Conservation (phyloP, 2,329 filamentous ascomycete genomes). For the Trichoderma gracile region DNA sequence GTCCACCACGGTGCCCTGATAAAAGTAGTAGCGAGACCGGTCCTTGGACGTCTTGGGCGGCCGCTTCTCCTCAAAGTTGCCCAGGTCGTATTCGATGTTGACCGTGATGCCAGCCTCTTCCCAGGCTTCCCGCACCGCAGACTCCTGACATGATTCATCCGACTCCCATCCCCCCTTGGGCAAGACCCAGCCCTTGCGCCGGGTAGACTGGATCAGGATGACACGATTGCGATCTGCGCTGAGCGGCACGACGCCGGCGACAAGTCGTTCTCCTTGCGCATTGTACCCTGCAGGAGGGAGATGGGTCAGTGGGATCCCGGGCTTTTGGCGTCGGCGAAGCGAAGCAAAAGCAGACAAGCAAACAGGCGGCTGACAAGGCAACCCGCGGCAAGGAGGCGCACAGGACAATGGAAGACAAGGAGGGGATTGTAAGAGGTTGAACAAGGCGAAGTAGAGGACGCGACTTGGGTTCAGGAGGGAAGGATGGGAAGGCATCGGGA, state of each 20-base stretch:
- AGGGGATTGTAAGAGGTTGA: not conserved
- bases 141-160: conserved; percentile 83
- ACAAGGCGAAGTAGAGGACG: not conserved
- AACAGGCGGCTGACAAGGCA: not conserved
- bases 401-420: not conserved
- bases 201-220: conserved; percentile 88
- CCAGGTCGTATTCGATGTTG: conserved; percentile 80
- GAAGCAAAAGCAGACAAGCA: conserved; percentile 25
- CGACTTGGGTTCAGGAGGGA: not conserved
- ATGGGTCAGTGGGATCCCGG: conserved; percentile 31
- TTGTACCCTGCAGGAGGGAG: conserved; percentile 71
- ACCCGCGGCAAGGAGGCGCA: conserved; percentile 13
- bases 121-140: conserved; percentile 91
- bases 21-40: conserved; percentile 71
- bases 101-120: conserved; percentile 94
- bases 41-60: conserved; percentile 72
- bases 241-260: conserved; percentile 90
- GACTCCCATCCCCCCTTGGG: conserved; percentile 98
- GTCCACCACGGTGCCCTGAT: conserved; percentile 81
- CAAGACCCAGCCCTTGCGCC: conserved; percentile 90
- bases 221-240: conserved; percentile 84
- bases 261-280: conserved; percentile 85
- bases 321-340: conserved; percentile 25
- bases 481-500: not conserved
- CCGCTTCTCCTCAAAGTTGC: conserved; percentile 80